phyloP scores from a whole-genome alignment of 805 yeast species.

The Wickerhamiella siamensis region DNA sequence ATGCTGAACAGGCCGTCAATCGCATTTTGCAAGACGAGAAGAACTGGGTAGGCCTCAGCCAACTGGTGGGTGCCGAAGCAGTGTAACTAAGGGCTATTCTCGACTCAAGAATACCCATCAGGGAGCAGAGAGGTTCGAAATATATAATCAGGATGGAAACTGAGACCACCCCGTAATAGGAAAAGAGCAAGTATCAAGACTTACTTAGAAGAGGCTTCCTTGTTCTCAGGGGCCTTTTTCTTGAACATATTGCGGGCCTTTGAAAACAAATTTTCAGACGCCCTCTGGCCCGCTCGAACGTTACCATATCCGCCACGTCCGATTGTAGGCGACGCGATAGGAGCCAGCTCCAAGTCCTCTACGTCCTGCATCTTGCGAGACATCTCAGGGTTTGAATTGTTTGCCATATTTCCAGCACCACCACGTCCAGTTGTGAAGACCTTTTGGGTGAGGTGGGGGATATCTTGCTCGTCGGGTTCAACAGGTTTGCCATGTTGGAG shows the following conservation, averaged over 20 bases:
- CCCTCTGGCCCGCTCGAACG: slow-evolving; percentile 29
- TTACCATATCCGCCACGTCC: slow-evolving; percentile 61
- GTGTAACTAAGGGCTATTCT: too few species aligned
- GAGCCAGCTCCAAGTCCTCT: slow-evolving; percentile 32
- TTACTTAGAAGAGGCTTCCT: too few species aligned
- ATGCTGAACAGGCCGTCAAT: too few species aligned
- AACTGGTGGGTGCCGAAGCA: too few species aligned
- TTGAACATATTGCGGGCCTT: slow-evolving; percentile 34
- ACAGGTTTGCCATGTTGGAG: slow-evolving; percentile 39
- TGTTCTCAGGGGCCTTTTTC: too few species aligned
- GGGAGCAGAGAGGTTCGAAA: too few species aligned
- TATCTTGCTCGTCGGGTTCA: slow-evolving; percentile 36
- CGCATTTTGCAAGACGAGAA: too few species aligned
- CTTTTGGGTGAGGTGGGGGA: slow-evolving; percentile 31
- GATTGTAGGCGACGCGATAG: slow-evolving; percentile 25
- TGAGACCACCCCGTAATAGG: too few species aligned
- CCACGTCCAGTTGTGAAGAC: slow-evolving; percentile 64
- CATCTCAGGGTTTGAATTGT: slow-evolving; percentile 37
- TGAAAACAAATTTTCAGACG: slow-evolving; percentile 26
- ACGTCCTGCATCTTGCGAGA: slow-evolving; percentile 57
- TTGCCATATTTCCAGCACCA: slow-evolving; percentile 63
- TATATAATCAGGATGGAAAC: too few species aligned
- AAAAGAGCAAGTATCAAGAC: too few species aligned
- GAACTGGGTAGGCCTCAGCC: too few species aligned
- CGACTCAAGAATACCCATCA: too few species aligned